Conservation (phyloP, 2,329 filamentous ascomycete species). For the Trichoderma brevicompactum region DNA sequence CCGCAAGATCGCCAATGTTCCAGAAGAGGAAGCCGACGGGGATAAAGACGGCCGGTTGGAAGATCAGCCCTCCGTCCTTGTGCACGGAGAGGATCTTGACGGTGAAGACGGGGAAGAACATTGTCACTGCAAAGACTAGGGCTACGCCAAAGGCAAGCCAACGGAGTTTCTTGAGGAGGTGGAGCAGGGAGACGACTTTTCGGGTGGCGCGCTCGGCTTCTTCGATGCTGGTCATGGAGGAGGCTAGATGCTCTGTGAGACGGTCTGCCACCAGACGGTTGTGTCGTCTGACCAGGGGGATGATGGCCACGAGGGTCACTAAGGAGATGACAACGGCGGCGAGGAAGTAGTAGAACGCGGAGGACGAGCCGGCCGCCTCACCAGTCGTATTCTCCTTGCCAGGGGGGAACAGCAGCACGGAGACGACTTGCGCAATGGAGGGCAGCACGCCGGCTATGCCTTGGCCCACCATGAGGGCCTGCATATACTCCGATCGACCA, state of each 20-base stretch:
- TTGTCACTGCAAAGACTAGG: conserved; percentile 80
- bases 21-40: conserved; percentile 89
- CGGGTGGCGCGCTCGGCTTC: conserved; percentile 58
- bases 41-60: conserved; percentile 79
- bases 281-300: conserved; percentile 70
- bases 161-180: conserved; percentile 75
- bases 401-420: conserved; percentile 66
- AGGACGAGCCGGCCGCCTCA: conserved; percentile 46
- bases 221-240: conserved; percentile 56
- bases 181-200: conserved; percentile 59
- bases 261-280: conserved; percentile 56
- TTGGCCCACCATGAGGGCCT: conserved; percentile 95
- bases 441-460: conserved; percentile 90
- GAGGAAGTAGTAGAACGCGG: conserved; percentile 89
- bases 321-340: conserved; percentile 80
- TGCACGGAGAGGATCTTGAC: conserved; percentile 59
- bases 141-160: conserved; percentile 80
- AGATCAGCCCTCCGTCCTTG: conserved; percentile 55
- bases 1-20: conserved; percentile 85
- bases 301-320: conserved; percentile 71
- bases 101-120: conserved; percentile 96
- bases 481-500: conserved; percentile 84
- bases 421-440: conserved; percentile 81
- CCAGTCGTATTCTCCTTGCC: conserved; percentile 36
- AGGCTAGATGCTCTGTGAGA: conserved; percentile 53